These are phyloP conservation scores for Penicillium sclerotigenum DNA, from an alignment of 2,329 filamentous ascomycete species.

Conservation along the genomic window DNA sequence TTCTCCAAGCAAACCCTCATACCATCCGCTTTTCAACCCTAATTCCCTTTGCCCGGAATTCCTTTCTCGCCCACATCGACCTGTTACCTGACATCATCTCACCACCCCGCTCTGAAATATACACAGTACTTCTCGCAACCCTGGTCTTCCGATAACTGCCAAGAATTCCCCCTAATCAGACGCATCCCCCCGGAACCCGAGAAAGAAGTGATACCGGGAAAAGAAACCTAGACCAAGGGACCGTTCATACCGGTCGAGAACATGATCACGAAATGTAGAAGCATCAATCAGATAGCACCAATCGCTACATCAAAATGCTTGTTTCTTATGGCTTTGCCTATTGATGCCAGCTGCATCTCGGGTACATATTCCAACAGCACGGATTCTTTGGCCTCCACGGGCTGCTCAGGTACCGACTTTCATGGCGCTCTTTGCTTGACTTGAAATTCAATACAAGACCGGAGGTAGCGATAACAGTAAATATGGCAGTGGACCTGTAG, in stretches of 20 bases:
- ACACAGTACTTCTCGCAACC: not conserved
- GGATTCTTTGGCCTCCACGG: not conserved
- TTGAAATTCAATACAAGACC: not conserved
- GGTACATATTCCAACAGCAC: not conserved
- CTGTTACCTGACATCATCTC: not conserved
- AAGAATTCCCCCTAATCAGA: not conserved
- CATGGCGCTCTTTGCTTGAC: not conserved
- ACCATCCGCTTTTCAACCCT: not conserved
- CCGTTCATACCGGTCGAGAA: slow-evolving; percentile 6
- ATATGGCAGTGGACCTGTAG: not conserved
- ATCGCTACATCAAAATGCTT: slow-evolving; percentile 8
- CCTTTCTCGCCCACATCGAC: not conserved
- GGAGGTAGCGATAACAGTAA: not conserved
- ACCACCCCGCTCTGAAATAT: not conserved
- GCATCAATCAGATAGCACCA: not conserved
- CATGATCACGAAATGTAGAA: slow-evolving; percentile 11
- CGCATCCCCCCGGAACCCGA: not conserved
- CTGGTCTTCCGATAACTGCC: not conserved
- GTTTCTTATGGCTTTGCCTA: not conserved
- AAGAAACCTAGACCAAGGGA: not conserved
- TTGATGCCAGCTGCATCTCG: not conserved
- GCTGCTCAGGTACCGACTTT: not conserved
- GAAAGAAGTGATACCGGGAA: not conserved
- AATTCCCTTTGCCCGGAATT: not conserved
- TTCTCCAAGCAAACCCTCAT: not conserved